phyloP scores from a whole-genome alignment of 257 asterid genomes.

The Echium plantagineum region DNA sequence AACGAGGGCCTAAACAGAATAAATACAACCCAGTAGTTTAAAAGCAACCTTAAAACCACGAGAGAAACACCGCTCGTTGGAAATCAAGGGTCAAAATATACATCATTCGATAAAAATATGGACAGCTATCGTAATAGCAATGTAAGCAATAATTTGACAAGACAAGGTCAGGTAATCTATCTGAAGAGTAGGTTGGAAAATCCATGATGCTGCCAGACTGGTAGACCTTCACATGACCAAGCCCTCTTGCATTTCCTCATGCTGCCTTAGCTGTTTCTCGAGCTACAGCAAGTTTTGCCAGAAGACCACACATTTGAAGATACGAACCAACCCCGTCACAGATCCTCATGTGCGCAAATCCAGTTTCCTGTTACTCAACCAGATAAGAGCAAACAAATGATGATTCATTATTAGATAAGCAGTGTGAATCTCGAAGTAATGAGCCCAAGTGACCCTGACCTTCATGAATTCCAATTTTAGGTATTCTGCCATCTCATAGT shows the following conservation, averaged over 20 bases:
- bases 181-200: neutral
- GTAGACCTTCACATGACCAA: neutral
- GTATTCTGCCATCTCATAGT: slow-evolving; percentile 88
- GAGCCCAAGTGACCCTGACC: slow-evolving; percentile 25
- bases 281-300: slow-evolving; percentile 61
- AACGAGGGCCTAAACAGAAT: no score
- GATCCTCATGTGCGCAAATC: slow-evolving; percentile 96
- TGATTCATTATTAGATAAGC: neutral
- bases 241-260: slow-evolving; percentile 11
- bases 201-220: neutral
- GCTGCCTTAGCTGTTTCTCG: slow-evolving; percentile 76
- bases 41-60: no score
- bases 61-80: no score
- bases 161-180: neutral
- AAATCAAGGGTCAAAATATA: no score
- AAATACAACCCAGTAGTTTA: no score
- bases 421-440: neutral
- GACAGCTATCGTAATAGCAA: neutral
- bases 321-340: slow-evolving; percentile 95
- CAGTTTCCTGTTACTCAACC: slow-evolving; percentile 57
- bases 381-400: slow-evolving; percentile 4
- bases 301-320: slow-evolving; percentile 85
- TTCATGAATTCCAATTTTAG: slow-evolving; percentile 86
- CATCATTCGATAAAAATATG: no score
- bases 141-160: neutral